Conservation (phyloP, 441 rosid genomes). For the Viola pubescens region DNA sequence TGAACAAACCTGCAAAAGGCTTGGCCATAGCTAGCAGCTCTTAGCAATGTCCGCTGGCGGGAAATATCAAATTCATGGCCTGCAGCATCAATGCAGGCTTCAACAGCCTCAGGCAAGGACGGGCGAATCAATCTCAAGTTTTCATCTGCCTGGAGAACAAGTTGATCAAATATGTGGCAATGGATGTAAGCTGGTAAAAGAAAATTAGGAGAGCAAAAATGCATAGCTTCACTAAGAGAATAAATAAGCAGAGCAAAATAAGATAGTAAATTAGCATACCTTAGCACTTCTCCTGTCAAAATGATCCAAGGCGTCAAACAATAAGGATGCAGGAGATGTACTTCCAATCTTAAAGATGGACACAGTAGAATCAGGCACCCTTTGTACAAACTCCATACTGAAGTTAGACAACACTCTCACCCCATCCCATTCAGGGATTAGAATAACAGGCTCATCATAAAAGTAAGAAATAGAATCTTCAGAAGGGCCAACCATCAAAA, state of each 20-base stretch:
- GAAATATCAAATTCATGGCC: conserved; percentile 84
- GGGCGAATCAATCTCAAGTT: conserved; percentile 82
- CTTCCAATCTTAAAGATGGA: conserved; percentile 96
- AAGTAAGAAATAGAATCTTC: conserved; percentile 79
- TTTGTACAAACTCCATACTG: conserved; percentile 84
- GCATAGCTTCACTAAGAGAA: not conserved
- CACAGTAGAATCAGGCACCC: conserved; percentile 95
- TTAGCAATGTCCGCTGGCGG: conserved; percentile 70
- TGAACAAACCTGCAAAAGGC: conserved; percentile 81
- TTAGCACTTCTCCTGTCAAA: conserved; percentile 93
- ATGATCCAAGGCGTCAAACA: conserved; percentile 96
- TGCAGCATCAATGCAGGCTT: conserved; percentile 92
- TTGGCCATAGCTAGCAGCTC: conserved; percentile 99
- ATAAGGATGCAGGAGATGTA: conserved; percentile 85
- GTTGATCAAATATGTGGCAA: not conserved
- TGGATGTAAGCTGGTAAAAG: too few relatives aligned
- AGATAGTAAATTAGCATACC: conserved; percentile 29
- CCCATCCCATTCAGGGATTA: conserved; percentile 95
- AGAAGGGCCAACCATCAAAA: conserved; percentile 91
- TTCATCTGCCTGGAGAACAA: conserved; percentile 86
- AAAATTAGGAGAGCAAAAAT: not conserved
- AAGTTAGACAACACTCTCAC: conserved; percentile 85
- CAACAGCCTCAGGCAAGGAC: conserved; percentile 93
- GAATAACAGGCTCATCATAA: conserved; percentile 82
- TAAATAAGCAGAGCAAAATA: not conserved